A percentile compares a stretch with the other conserved stretches of the same genome.
Conservation (phyloP, 768 basidiomycete species). For the Amanita fuliginea region DNA sequence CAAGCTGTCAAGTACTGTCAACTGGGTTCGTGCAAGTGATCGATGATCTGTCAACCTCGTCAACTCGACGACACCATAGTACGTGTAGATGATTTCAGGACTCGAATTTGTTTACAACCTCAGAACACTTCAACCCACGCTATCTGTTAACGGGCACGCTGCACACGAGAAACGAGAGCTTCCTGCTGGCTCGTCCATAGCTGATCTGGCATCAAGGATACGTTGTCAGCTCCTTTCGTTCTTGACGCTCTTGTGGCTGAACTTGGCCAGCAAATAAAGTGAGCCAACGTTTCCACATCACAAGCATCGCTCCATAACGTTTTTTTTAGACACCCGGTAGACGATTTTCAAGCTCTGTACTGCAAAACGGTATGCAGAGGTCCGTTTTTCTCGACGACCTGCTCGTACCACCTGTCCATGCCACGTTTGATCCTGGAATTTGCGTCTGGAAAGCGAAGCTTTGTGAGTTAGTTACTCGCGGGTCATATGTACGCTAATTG, state of each 20-base stretch:
- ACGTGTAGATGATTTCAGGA: conserved; percentile 66
- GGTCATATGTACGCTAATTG: background rate
- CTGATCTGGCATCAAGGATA: conserved; percentile 49
- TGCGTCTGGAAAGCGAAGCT: conserved; percentile 53
- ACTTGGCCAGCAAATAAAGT: conserved; percentile 58
- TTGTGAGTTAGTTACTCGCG: conserved; percentile 39
- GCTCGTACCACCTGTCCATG: conserved; percentile 68
- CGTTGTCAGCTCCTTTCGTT: conserved; percentile 39
- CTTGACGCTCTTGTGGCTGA: conserved; percentile 49
- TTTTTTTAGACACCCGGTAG: conserved; percentile 59
- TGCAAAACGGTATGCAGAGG: conserved; percentile 58
- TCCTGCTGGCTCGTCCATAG: conserved; percentile 36
- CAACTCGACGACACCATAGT: conserved; percentile 63
- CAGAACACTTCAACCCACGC: conserved; percentile 45
- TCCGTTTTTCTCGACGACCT: conserved; percentile 56
- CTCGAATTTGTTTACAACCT: conserved; percentile 70
- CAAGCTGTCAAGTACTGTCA: conserved; percentile 66
- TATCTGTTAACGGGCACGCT: conserved; percentile 46
- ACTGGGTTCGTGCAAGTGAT: conserved; percentile 82
- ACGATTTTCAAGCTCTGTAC: conserved; percentile 82
- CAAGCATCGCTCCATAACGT: background rate
- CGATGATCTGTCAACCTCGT: conserved; percentile 61
- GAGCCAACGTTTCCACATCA: background rate
- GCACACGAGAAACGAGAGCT: conserved; percentile 36
- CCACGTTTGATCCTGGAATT: conserved; percentile 74